Evolutionary conservation across 1,284 basidiomycete genomes (phyloP), one percentile per base, ranked within the genome.

Genomic region (Sporisorium iseilematis-ciliati): DNA sequence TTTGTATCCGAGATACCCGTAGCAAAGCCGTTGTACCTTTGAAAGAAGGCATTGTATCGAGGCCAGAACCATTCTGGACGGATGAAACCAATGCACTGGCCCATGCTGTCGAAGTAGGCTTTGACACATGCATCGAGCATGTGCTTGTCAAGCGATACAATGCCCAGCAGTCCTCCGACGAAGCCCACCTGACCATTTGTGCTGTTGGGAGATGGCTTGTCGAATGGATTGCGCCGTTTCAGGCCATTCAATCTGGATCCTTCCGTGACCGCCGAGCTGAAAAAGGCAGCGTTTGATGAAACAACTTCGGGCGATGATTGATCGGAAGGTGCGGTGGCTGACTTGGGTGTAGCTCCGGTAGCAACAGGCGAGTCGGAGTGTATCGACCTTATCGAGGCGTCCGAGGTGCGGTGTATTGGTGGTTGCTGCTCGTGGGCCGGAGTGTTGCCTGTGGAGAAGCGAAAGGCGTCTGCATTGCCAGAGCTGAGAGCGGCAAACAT

Each of bases 61-160:
- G 70, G 70, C 70, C 70, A 73, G 21, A 48, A 73, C 65, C 64
- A 67, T 31, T 73, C 70, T 2, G 60, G 70, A 1, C 70, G 59
- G 42, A 73, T 60, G 46, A 73, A 68, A 40, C 65, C 65, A 8
- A 68, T 73, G 50, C 70, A 73, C 23, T 62, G 50, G 23, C 70
- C 70, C 23, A 64, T 38, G 25, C 43, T 50, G 11, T 68, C 61
- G 23, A 73, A 73, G 45, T 67, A 73, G 3, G 65, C 42, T 31
- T 60, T 61, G 21, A 56, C 57, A 50, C 70, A 73, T 2, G 45
- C 56, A 23, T 73, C 70, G 7, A 73, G 57, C 53, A 73, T 49
- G 33, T 57, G 48, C 40, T 68, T 66, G 54, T 73, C 70, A 10
- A 73, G 57, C 18, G 64, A 67, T 3, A 52, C 57, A 5, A 73